These are phyloP conservation scores for Halenospora varia DNA, from an alignment of 495 filamentous ascomycete species.

Conservation along the genomic window DNA sequence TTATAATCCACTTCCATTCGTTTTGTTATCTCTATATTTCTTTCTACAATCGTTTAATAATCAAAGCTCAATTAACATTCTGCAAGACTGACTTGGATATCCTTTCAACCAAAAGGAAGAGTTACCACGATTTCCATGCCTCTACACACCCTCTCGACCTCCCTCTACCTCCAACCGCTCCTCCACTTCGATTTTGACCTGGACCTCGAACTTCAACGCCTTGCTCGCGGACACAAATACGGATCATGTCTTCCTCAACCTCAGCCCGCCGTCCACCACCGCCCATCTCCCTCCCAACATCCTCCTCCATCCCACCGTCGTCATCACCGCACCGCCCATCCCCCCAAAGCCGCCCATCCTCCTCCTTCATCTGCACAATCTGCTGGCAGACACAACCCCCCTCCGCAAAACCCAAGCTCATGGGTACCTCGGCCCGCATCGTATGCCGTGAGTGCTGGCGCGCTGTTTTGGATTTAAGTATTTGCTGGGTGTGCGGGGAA, in stretches of 20 bases:
- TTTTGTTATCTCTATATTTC: too few species aligned
- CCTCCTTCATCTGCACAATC: slow-evolving; percentile 44
- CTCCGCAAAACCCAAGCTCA: slow-evolving; percentile 24
- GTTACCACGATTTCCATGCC: too few species aligned
- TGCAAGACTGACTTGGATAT: too few species aligned
- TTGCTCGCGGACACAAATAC: too few species aligned
- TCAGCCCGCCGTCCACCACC: background rate
- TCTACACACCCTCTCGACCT: too few species aligned
- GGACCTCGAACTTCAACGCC: too few species aligned
- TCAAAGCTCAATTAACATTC: too few species aligned
- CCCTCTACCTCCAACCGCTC: too few species aligned
- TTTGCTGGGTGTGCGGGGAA: slow-evolving; percentile 48
- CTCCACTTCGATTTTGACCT: too few species aligned
- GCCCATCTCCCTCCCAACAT: background rate
- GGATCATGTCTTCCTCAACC: background rate
- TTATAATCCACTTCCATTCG: too few species aligned
- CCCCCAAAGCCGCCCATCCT: background rate
- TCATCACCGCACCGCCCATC: background rate
- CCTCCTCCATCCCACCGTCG: background rate
- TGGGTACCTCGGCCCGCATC: slow-evolving; percentile 31
- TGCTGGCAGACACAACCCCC: slow-evolving; percentile 32
- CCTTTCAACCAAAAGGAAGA: too few species aligned
- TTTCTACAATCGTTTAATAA: too few species aligned
- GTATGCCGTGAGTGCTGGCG: slow-evolving; percentile 36
- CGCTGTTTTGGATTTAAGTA: slow-evolving; percentile 36